Evolutionary conservation across 2,329 filamentous ascomycete species (phyloP).

Genomic region (Cadophora luteo-olivacea): DNA sequence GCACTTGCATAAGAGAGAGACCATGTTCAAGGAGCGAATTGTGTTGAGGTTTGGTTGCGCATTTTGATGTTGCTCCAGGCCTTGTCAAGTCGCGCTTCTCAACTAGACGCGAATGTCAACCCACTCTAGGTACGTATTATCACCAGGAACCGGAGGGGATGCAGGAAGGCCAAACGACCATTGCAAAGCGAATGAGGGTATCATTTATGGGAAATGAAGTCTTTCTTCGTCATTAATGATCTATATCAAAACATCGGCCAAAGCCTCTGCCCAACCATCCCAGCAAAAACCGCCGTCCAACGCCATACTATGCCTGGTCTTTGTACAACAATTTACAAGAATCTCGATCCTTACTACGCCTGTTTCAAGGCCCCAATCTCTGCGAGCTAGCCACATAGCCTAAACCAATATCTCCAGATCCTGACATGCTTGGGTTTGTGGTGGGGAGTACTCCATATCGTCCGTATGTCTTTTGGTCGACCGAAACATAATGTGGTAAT

Average conservation of each 20-base stretch:
- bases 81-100: conserved; percentile 24
- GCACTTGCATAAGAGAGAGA: conserved; percentile 39
- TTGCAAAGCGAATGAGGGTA: no score
- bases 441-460: conserved; percentile 87
- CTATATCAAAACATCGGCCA: conserved; percentile 28
- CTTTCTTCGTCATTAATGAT: conserved; percentile 19
- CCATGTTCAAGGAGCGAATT: conserved; percentile 32
- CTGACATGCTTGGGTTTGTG: conserved; percentile 47
- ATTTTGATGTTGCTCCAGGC: conserved; percentile 21
- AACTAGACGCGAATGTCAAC: conserved; percentile 32
- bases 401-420: conserved; percentile 54
- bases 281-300: conserved; percentile 23
- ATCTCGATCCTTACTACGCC: not conserved
- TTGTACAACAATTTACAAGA: conserved; percentile 34
- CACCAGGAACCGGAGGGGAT: not conserved
- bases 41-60: conserved; percentile 13
- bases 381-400: conserved; percentile 70
- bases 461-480: conserved; percentile 95
- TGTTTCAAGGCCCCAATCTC: conserved; percentile 68
- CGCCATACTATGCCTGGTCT: conserved; percentile 38
- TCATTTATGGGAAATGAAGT: no score
- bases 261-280: conserved; percentile 13
- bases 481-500: conserved; percentile 89
- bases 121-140: not conserved
- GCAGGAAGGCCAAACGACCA: no score